These are phyloP conservation scores for Aspergillus fructus DNA, from an alignment of 2,329 filamentous ascomycete genomes.

Conservation along the genomic window DNA sequence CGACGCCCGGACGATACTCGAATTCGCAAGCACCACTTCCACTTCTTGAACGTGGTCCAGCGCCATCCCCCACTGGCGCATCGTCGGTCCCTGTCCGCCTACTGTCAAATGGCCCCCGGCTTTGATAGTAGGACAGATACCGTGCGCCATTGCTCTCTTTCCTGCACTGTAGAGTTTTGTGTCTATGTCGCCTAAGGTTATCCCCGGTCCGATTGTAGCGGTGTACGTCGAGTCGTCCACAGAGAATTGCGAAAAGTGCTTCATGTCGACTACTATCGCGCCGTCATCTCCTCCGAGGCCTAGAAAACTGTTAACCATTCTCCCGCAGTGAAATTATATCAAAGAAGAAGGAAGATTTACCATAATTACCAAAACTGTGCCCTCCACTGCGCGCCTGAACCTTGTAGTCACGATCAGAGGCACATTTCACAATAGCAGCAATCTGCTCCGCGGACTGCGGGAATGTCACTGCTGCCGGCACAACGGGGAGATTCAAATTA, in stretches of 20 bases:
- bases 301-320: background rate
- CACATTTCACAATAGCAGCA: conserved; percentile 49
- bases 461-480: conserved; percentile 33
- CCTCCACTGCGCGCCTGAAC: conserved; percentile 55
- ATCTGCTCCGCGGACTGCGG: conserved; percentile 42
- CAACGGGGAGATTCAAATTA: conserved; percentile 27
- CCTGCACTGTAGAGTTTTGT: conserved; percentile 30
- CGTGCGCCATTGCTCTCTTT: conserved; percentile 39
- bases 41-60: conserved; percentile 51
- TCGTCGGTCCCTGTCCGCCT: conserved; percentile 41
- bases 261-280: conserved; percentile 30
- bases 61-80: conserved; percentile 50
- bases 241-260: conserved; percentile 31
- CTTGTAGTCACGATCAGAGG: conserved; percentile 41
- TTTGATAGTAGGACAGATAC: conserved; percentile 39
- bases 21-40: conserved; percentile 48
- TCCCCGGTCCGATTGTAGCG: conserved; percentile 37
- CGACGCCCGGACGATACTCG: conserved; percentile 32
- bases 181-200: conserved; percentile 32
- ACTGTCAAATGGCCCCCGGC: conserved; percentile 43
- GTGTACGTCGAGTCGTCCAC: conserved; percentile 29
- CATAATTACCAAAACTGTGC: conserved; percentile 55
- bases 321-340: no score
- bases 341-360: conserved; percentile 11
- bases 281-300: conserved; percentile 32